Evolutionary conservation across 1,284 basidiomycete species (phyloP).

Genomic region (Rhodotorula sp.): DNA sequence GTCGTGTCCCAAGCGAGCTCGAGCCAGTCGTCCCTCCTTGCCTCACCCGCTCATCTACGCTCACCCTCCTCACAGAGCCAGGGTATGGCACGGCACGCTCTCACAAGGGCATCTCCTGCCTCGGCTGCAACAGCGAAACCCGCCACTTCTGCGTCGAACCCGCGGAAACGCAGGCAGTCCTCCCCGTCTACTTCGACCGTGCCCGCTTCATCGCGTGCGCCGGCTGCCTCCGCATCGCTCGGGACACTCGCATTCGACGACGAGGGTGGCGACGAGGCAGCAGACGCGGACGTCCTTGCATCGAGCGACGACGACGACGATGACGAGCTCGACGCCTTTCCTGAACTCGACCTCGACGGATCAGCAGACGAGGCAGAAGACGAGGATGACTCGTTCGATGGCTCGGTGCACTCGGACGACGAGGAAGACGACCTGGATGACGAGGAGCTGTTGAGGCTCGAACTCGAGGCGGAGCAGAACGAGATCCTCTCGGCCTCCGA

Average conservation of each 20-base stretch:
- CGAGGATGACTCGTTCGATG: constrained; percentile 56
- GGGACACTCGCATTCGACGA: constrained; percentile 32
- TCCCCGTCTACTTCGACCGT: neutral
- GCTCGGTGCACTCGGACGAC: constrained; percentile 51
- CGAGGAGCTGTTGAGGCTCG: constrained; percentile 48
- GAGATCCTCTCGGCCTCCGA: constrained; percentile 46
- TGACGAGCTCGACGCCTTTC: constrained; percentile 51
- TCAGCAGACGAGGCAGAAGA: constrained; percentile 49
- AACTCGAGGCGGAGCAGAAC: constrained; percentile 50
- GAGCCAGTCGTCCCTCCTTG: no score
- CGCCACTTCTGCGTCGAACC: constrained; percentile 1
- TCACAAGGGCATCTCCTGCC: no score
- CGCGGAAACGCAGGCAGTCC: constrained; percentile 29
- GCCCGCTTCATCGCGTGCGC: neutral
- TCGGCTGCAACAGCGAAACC: neutral
- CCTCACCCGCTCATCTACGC: no score
- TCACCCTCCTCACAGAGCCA: no score
- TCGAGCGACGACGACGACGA: constrained; percentile 8
- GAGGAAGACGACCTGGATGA: constrained; percentile 50
- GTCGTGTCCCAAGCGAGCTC: no score
- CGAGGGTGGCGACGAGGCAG: constrained; percentile 27
- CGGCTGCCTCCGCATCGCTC: constrained; percentile 7
- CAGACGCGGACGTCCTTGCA: constrained; percentile 10
- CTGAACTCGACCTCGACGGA: constrained; percentile 53
- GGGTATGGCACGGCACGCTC: no score